Percentiles rank a stretch among this genome's conserved stretches.
Conservation (phyloP, 768 basidiomycete species). For the Kondoa malvinella region DNA sequence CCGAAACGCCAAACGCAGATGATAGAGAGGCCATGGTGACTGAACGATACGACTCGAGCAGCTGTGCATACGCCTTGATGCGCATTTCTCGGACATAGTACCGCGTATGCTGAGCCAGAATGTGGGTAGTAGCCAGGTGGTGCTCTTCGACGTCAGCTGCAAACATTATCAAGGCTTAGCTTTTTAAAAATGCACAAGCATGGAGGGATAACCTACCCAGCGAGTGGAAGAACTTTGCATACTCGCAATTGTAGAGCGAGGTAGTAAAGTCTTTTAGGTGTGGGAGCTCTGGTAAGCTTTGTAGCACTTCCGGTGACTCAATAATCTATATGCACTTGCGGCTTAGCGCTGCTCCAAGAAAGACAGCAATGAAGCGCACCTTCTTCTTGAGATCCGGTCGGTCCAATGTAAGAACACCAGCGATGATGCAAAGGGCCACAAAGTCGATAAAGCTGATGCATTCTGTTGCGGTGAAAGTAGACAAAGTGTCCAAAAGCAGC, state of each 20-base stretch:
- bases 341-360: background rate
- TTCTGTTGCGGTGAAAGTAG: conserved; percentile 87
- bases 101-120: conserved; percentile 67
- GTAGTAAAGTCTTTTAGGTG: conserved; percentile 65
- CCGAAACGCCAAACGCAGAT: conserved; percentile 71
- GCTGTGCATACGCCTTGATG: conserved; percentile 75
- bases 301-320: conserved; percentile 66
- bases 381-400: conserved; percentile 82
- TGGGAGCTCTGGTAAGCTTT: conserved; percentile 65
- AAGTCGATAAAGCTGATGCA: conserved; percentile 76
- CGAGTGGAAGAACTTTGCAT: conserved; percentile 81
- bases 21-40: conserved; percentile 74
- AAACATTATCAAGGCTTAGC: background rate
- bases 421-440: conserved; percentile 64
- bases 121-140: conserved; percentile 67
- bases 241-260: conserved; percentile 80
- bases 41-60: conserved; percentile 77
- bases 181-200: background rate
- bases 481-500: conserved; percentile 73
- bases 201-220: conserved; percentile 42
- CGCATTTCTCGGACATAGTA: conserved; percentile 93
- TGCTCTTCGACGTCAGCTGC: conserved; percentile 73
- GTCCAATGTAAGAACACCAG: conserved; percentile 56
- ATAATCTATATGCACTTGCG: conserved; percentile 44
- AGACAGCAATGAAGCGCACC: conserved; percentile 35